phyloP scores from a whole-genome alignment of 2,329 filamentous ascomycete genomes.

The Clarireedia hainanense region DNA sequence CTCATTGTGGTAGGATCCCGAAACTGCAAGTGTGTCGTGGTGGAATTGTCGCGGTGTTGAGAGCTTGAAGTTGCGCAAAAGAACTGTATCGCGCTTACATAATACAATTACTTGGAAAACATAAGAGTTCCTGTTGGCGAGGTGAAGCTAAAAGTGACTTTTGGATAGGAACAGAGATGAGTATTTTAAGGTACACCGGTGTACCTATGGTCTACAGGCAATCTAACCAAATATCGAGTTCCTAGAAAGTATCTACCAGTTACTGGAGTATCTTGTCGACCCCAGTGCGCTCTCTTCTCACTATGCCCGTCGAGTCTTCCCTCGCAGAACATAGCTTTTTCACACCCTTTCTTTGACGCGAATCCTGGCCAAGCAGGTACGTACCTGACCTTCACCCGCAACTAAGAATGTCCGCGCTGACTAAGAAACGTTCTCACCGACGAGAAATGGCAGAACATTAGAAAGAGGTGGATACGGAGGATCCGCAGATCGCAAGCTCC shows the following conservation, averaged over 20 bases:
- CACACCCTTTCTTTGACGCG: no score
- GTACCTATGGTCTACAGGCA: no score
- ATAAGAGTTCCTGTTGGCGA: constrained; percentile 14
- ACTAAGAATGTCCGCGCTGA: not conserved
- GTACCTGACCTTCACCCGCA: no score
- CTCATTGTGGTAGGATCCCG: constrained; percentile 18
- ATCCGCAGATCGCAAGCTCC: not conserved
- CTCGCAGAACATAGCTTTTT: no score
- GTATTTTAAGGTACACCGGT: no score
- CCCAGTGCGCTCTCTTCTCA: no score
- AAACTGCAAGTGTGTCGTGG: not conserved
- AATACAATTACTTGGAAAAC: constrained; percentile 9
- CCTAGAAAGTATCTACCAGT: no score
- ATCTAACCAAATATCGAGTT: no score
- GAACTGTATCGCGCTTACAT: not conserved
- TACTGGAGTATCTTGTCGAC: no score
- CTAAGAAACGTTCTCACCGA: not conserved
- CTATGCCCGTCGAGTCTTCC: no score
- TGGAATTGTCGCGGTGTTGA: constrained; percentile 5
- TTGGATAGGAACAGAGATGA: no score
- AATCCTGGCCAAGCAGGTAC: no score
- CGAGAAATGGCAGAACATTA: not conserved
- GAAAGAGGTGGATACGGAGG: not conserved
- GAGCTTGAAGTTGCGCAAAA: not conserved
- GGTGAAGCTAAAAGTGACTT: not conserved